Conservation (phyloP, 306 rosid species). For the Quercus wislizeni region DNA sequence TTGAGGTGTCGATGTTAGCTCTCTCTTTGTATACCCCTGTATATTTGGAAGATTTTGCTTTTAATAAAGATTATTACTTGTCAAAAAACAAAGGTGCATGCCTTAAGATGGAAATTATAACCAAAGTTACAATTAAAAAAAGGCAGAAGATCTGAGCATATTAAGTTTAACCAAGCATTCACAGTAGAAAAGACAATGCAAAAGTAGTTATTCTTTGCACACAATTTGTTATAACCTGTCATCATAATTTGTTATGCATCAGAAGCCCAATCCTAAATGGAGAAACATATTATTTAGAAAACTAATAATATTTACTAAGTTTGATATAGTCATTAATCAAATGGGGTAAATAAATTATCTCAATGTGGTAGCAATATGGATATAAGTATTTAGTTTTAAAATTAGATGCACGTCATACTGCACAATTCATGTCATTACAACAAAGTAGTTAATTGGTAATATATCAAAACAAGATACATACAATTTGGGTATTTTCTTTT, state of each 20-base stretch:
- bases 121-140: not conserved
- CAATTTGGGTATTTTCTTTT: constrained; percentile 84
- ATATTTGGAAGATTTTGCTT: no score
- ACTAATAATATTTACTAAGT: not conserved
- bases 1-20: no score
- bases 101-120: not conserved
- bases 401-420: not conserved
- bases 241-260: not conserved
- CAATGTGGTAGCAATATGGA: not conserved
- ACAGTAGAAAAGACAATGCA: not conserved
- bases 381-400: not conserved
- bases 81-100: not conserved
- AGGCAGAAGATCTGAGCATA: not conserved
- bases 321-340: not conserved
- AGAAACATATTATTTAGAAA: not conserved
- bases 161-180: not conserved
- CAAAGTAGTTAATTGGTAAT: constrained; percentile 1
- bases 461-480: constrained; percentile 39
- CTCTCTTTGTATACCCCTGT: no score
- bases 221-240: not conserved
- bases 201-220: not conserved
- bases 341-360: not conserved
- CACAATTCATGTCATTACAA: not conserved
- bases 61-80: no score
- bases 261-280: not conserved